These are phyloP conservation scores for Arthrobotrys entomopaga DNA, from an alignment of 2,329 filamentous ascomycete species.

Conservation along the genomic window DNA sequence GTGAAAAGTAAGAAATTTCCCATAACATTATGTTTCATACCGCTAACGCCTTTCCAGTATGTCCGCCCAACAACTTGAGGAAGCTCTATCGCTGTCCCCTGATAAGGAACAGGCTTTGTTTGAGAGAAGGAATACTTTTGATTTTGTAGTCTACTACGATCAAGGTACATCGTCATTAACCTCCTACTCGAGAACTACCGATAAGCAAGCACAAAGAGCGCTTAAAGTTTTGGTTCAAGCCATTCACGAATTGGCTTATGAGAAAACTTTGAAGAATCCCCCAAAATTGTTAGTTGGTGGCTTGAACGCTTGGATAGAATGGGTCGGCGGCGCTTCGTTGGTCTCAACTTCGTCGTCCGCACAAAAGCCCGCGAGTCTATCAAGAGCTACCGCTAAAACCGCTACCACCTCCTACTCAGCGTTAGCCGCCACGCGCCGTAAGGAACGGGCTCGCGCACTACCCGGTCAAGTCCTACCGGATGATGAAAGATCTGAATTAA, in stretches of 20 bases:
- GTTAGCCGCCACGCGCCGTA: conserved; percentile 68
- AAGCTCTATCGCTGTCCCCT: conserved; percentile 76
- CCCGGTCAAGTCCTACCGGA: conserved; percentile 57
- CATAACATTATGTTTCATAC: conserved; percentile 53
- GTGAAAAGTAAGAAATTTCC: conserved; percentile 73
- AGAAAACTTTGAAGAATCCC: conserved; percentile 75
- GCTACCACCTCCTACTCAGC: conserved; percentile 64
- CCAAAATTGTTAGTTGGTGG: conserved; percentile 85
- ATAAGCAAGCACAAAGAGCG: conserved; percentile 66
- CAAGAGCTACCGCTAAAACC: conserved; percentile 66
- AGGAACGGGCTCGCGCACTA: conserved; percentile 28
- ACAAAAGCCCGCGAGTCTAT: conserved; percentile 59
- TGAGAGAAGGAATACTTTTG: conserved; percentile 76
- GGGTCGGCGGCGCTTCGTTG: conserved; percentile 77
- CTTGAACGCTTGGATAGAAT: conserved; percentile 83
- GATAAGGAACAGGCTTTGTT: conserved; percentile 79
- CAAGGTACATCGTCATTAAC: conserved; percentile 68
- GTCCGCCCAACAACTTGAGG: conserved; percentile 71
- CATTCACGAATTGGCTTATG: conserved; percentile 83
- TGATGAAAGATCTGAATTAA: conserved; percentile 63
- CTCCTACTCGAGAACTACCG: conserved; percentile 59
- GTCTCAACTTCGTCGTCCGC: conserved; percentile 58
- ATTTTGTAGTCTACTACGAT: conserved; percentile 92
- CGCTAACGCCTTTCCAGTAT: conserved; percentile 62
- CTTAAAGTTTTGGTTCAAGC: conserved; percentile 80